These are phyloP conservation scores for Orobanche coerulescens DNA, from an alignment of 257 asterid genomes.

Conservation along the genomic window DNA sequence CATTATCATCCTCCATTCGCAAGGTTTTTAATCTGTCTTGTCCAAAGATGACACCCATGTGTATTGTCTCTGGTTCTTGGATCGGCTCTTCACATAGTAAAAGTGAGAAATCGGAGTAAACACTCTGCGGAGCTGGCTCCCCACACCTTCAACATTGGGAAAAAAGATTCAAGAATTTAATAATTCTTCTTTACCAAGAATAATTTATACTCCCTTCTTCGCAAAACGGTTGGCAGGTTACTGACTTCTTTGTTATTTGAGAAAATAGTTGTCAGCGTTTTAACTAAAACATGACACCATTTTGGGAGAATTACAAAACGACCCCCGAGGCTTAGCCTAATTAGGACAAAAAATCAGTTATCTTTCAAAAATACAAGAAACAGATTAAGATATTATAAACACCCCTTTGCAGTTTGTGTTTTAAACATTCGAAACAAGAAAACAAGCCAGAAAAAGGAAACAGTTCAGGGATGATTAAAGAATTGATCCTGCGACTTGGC, in stretches of 20 bases:
- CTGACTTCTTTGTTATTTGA: too few species aligned
- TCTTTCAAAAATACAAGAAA: neutral
- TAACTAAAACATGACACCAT: neutral
- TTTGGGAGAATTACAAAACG: neutral
- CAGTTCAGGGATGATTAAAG: too few species aligned
- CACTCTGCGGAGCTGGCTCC: slow-evolving; percentile 62
- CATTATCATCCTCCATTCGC: slow-evolving; percentile 26
- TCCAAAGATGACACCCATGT: slow-evolving; percentile 49
- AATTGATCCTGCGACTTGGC: too few species aligned
- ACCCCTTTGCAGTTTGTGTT: neutral
- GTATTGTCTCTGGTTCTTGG: slow-evolving; percentile 52
- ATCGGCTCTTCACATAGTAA: slow-evolving; percentile 64
- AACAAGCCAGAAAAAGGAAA: too few species aligned
- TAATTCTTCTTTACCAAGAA: too few species aligned
- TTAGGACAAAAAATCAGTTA: neutral
- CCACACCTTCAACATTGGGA: slow-evolving; percentile 57
- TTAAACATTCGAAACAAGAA: too few species aligned
- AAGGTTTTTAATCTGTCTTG: slow-evolving; percentile 30
- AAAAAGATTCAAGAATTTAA: neutral
- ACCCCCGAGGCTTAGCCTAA: neutral
- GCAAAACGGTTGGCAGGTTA: too few species aligned
- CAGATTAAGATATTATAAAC: neutral
- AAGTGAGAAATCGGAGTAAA: slow-evolving; percentile 64
- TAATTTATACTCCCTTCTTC: too few species aligned
- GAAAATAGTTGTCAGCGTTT: too few species aligned